Base-by-base conservation (phyloP, 202 grass and related monocot species). In the Setaria italica region DNA sequence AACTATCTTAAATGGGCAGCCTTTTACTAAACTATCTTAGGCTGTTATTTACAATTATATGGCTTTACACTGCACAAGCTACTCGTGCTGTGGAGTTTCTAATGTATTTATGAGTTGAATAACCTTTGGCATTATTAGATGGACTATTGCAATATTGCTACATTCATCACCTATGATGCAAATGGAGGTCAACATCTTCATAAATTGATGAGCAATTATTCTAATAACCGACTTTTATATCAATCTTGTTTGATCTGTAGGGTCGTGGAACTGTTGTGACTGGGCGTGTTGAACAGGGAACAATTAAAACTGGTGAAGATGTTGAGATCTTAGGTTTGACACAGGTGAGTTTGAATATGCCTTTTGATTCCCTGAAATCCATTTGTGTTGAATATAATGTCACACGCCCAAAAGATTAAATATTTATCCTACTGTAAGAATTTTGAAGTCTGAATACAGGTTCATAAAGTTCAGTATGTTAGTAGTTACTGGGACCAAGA, bases 201-300 rank as follows among this genome's bases (percentile, higher is more conserved):
- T 77, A 11, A 64, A 78, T 54, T 1, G 32, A 19, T 20, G 47
- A 47, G 1, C 4, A 54, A 6, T 77, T 11, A 25, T 60, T 29
- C 11, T 5, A 15, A 63, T 0, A 63, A 63, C 25, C 14, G 25
- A 25, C 25, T 62, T 63, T 33, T 41, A 41, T 41, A 62, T 30
- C 30, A 32, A 5, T 63, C 20, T 7, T 39, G 55, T 62, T 67
- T 72, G 15, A 65, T 65, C 45, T 89, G 41, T 50, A 97, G 97
- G 97, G 97, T 25, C 97, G 92, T 90, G 97, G 97, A 20, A 99
- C 94, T 81, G 97, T 99, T 60, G 97, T 97, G 49, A 99, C 92
- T 56, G 97, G 97, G 5, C 92, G 94, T 89, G 51, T 97, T 58
- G 97, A 97, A 85, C 97, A 99, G 80, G 97, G 97, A 65, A 90